Percentiles rank a stretch among this genome's conserved stretches.
phyloP scores from a whole-genome alignment of 352 stramenopile genomes.

The Saprolegnia diclina region DNA sequence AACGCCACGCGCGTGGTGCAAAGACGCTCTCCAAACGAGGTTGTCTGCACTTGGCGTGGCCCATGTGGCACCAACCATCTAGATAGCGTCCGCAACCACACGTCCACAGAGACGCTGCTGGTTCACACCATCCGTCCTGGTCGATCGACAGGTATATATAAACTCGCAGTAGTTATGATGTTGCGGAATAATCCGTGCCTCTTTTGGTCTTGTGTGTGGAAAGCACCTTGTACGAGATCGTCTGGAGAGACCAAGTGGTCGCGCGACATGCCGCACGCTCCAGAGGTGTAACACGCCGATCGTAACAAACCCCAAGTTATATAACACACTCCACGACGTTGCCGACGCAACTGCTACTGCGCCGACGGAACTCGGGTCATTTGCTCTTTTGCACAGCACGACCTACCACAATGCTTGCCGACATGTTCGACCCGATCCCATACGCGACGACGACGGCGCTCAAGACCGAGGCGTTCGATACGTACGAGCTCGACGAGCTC shows the following conservation, averaged over 20 bases:
- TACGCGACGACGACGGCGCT: not conserved
- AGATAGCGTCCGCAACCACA: too few species aligned
- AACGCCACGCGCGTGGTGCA: too few species aligned
- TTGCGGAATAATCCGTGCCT: too few species aligned
- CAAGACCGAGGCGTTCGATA: not conserved
- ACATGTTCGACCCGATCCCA: not conserved
- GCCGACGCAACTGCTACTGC: not conserved
- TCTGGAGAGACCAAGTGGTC: not conserved
- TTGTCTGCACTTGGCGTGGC: too few species aligned
- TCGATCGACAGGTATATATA: too few species aligned
- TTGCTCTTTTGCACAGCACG: not conserved
- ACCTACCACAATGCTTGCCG: not conserved
- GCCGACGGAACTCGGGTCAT: not conserved
- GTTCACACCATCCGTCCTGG: too few species aligned
- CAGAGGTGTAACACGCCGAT: not conserved
- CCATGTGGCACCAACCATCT: too few species aligned
- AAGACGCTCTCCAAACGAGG: too few species aligned
- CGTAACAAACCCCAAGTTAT: not conserved
- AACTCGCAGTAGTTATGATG: too few species aligned
- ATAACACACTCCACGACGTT: not conserved
- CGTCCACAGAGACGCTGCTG: too few species aligned
- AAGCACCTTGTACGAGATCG: not conserved
- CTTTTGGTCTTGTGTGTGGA: not conserved
- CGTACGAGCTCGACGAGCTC: not conserved
- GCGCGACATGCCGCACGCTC: not conserved